Evolutionary conservation across 352 stramenopile genomes (phyloP).

Genomic region (Aphanomyces astaci): DNA sequence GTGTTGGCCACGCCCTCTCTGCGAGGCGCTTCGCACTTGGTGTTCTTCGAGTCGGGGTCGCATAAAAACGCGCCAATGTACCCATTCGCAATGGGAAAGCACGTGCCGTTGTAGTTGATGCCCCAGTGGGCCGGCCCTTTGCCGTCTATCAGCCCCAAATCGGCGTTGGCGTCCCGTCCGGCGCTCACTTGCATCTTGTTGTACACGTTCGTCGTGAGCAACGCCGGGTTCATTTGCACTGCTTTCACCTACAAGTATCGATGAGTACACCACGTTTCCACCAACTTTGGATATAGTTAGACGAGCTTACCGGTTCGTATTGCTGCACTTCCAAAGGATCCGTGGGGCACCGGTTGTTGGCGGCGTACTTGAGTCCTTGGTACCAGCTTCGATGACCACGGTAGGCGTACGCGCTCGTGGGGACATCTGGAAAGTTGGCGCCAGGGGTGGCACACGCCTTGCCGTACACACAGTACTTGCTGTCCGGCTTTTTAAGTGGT

Average conservation of each 20-base stretch:
- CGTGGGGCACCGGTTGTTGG: slow-evolving; percentile 27
- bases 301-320: too few relatives aligned
- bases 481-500: slow-evolving; percentile 7
- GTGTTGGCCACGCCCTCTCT: slow-evolving; percentile 33
- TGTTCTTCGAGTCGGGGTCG: slow-evolving; percentile 37
- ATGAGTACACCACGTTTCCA: too few relatives aligned
- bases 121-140: slow-evolving; percentile 32
- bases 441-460: slow-evolving; percentile 19
- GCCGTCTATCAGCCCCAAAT: slow-evolving; percentile 35
- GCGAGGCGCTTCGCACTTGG: slow-evolving; percentile 26
- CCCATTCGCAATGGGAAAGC: slow-evolving; percentile 46
- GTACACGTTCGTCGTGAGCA: slow-evolving; percentile 42
- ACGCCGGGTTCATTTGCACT: slow-evolving; percentile 11
- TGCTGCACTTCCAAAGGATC: not conserved
- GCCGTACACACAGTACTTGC: slow-evolving; percentile 14
- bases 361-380: slow-evolving; percentile 17
- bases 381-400: slow-evolving; percentile 20
- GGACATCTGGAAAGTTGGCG: slow-evolving; percentile 21
- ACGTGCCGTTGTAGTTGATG: slow-evolving; percentile 57
- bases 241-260: slow-evolving; percentile 21
- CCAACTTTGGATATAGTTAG: too few relatives aligned
- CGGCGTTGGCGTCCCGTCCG: slow-evolving; percentile 38
- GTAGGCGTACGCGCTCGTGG: slow-evolving; percentile 29
- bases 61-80: slow-evolving; percentile 51
- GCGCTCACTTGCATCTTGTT: slow-evolving; percentile 32